A percentile compares a stretch with the other conserved stretches of the same genome.
These are phyloP conservation scores for Mortierella polycephala DNA, from an alignment of 371 early-diverging fungal species.

Conservation along the genomic window DNA sequence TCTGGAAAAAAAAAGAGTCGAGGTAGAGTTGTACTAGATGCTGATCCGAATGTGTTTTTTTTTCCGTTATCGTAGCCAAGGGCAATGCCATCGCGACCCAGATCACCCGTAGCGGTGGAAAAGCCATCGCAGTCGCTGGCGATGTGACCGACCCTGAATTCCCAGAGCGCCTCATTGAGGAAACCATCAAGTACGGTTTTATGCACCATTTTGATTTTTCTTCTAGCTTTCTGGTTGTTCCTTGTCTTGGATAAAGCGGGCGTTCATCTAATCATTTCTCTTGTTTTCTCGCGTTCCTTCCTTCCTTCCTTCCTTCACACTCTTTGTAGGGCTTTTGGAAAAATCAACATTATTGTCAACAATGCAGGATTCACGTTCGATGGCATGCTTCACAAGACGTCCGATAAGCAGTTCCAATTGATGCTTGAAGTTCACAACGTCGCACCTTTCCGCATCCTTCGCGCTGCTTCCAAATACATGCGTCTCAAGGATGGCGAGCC, in stretches of 20 bases:
- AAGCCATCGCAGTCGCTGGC: conserved; percentile 70
- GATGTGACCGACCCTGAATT: conserved; percentile 65
- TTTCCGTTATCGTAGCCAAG: conserved; percentile 52
- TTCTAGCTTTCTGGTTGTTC: background rate
- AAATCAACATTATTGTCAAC: conserved; percentile 79
- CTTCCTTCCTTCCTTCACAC: background rate
- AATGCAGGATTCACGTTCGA: conserved; percentile 79
- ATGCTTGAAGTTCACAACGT: conserved; percentile 76
- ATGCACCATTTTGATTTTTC: background rate
- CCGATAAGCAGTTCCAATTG: conserved; percentile 75
- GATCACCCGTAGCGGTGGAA: conserved; percentile 67
- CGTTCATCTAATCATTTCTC: no score
- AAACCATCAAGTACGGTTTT: conserved; percentile 61
- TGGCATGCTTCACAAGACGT: conserved; percentile 77
- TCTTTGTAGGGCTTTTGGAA: conserved; percentile 63
- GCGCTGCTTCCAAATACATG: conserved; percentile 72
- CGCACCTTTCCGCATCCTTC: conserved; percentile 75
- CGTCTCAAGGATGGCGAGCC: conserved; percentile 53
- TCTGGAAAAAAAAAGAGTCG: no score
- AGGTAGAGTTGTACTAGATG: no score
- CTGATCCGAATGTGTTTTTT: background rate
- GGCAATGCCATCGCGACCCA: conserved; percentile 70
- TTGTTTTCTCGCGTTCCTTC: background rate
- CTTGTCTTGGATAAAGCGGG: background rate
- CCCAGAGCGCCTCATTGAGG: conserved; percentile 69